These are phyloP conservation scores for Fusarium palustre DNA, from an alignment of 2,329 filamentous ascomycete species.

Conservation along the genomic window DNA sequence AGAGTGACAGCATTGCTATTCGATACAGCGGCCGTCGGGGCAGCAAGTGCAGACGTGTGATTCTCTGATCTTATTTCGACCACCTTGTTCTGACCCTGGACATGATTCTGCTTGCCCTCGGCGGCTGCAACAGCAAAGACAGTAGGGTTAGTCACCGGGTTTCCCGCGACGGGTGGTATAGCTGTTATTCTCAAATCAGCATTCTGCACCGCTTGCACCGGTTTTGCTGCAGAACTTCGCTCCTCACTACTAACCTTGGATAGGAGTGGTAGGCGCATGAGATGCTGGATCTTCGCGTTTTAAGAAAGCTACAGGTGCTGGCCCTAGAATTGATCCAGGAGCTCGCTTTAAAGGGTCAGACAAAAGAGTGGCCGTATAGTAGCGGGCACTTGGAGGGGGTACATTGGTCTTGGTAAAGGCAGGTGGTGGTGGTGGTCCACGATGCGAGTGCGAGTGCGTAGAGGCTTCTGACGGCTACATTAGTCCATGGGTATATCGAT, in stretches of 20 bases:
- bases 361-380: constrained; percentile 29
- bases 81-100: too few species aligned
- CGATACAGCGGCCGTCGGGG: too few species aligned
- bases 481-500: background rate
- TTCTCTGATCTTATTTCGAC: too few species aligned
- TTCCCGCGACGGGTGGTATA: background rate
- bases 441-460: background rate
- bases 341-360: constrained; percentile 14
- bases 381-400: constrained; percentile 37
- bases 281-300: constrained; percentile 17
- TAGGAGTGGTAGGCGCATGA: background rate
- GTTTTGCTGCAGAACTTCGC: background rate
- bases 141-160: background rate
- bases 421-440: constrained; percentile 3
- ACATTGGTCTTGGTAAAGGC: background rate
- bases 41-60: too few species aligned
- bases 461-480: constrained; percentile 13
- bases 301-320: constrained; percentile 41
- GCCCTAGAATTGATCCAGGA: constrained; percentile 40
- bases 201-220: too few species aligned
- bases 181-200: constrained; percentile 16
- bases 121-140: background rate
- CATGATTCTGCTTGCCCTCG: background rate
- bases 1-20: too few species aligned
- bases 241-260: constrained; percentile 16